Base-by-base conservation (phyloP, 805 yeast species). In the Schwanniomyces polymorphus region DNA sequence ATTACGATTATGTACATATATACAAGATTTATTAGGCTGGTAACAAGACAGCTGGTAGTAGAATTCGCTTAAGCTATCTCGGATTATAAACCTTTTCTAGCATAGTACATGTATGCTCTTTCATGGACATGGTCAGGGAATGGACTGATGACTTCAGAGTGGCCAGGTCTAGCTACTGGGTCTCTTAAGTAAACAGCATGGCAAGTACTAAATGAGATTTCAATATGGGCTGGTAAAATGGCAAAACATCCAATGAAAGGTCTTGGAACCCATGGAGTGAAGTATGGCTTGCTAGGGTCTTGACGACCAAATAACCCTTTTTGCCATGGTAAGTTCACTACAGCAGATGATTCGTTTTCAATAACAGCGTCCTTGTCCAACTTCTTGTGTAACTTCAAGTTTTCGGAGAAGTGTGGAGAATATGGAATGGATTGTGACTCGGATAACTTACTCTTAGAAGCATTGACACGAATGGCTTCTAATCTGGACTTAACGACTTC, bases 261-360 rank as follows among this genome's bases (percentile, higher is more conserved):
- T 70, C 97, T 86, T 55, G 97, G 95, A 49, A 85, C 79, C 97
- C 97, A 94, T 44, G 99, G 99, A 2, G 98, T 90, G 75, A 92
- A 94, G 70, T 86, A 94, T 4, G 91, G 80, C 70, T 88, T 91
- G 14, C 74, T 61, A 12, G 91, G 85, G 45, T 88, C 86, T 55
- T 81, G 68, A 59, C 96, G 85, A 18, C 98, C 98, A 66, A 78
- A 90, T 51, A 87, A 76, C 43, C 77, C 75, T 47, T 76, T 76
- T 68, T 90, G 96, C 91, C 94, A 88, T 47, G 96, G 97, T 48
- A 91, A 73, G 29, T 72, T 58, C 43, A 89, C 78, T 27, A 65
- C 63, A 6, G 81, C 77, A 40, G 62, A 59, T 14, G 73, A 48
- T 56, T 81, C 86, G 50, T 80, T 75, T 59, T 81, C 86, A 27